Percentiles rank a stretch among this genome's conserved stretches.
These are phyloP conservation scores for Neonectria neomacrospora DNA, from an alignment of 2,329 filamentous ascomycete species.

Conservation along the genomic window DNA sequence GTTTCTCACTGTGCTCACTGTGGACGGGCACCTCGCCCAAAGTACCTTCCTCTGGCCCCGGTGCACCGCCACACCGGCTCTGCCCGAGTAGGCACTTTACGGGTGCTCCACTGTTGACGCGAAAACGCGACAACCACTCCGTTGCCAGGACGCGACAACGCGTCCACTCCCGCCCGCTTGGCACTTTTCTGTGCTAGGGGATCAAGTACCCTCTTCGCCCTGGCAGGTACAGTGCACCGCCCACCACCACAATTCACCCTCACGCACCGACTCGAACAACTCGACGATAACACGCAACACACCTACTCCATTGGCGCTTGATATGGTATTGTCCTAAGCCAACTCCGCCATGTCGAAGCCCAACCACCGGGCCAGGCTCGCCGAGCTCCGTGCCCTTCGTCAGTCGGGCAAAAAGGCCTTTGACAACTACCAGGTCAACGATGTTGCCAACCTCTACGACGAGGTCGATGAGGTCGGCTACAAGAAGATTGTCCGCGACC, in stretches of 20 bases:
- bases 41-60: not conserved
- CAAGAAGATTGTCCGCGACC: constrained; percentile 91
- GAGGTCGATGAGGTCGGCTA: constrained; percentile 97
- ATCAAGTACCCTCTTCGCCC: constrained; percentile 3
- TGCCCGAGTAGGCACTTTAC: constrained; percentile 24
- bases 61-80: constrained; percentile 17
- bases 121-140: not conserved
- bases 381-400: constrained; percentile 85
- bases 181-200: constrained; percentile 26
- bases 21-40: not conserved
- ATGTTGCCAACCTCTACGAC: constrained; percentile 89
- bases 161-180: constrained; percentile 17
- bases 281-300: constrained; percentile 8
- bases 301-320: constrained; percentile 16
- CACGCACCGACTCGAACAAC: constrained; percentile 12
- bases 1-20: constrained; percentile 15
- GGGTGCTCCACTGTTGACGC: constrained; percentile 12
- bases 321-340: constrained; percentile 38
- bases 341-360: constrained; percentile 51
- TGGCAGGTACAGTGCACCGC: not conserved
- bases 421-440: constrained; percentile 85
- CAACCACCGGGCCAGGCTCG: constrained; percentile 65
- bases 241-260: not conserved
- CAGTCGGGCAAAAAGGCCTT: constrained; percentile 92
- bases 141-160: constrained; percentile 12